phyloP scores from a whole-genome alignment of 1,284 basidiomycete species.

The Leccinum cinnamomeum region DNA sequence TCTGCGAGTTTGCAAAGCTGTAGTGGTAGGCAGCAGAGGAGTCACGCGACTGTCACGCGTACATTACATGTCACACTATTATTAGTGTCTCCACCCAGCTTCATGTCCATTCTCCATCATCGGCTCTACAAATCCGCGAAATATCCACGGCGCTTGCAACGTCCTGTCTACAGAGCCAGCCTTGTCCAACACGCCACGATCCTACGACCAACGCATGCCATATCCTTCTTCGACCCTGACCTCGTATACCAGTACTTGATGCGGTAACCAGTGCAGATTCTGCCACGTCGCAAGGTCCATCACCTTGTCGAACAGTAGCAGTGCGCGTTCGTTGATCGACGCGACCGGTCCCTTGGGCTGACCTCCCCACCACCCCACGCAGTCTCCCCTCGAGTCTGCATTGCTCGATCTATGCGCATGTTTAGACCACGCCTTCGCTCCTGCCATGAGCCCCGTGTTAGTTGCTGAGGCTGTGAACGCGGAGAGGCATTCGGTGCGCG shows the following conservation, averaged over 20 bases:
- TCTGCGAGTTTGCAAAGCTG: background rate
- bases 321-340: slow-evolving; percentile 49
- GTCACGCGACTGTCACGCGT: slow-evolving; percentile 31
- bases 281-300: slow-evolving; percentile 51
- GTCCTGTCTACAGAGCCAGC: background rate
- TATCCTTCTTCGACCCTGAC: slow-evolving; percentile 55
- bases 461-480: slow-evolving; percentile 48
- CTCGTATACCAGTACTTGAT: slow-evolving; percentile 58
- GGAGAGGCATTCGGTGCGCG: slow-evolving; percentile 42
- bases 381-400: slow-evolving; percentile 2
- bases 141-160: slow-evolving; percentile 42
- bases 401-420: slow-evolving; percentile 51
- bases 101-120: slow-evolving; percentile 65
- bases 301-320: slow-evolving; percentile 50
- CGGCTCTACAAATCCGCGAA: slow-evolving; percentile 62
- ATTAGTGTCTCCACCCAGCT: slow-evolving; percentile 52
- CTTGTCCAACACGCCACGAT: slow-evolving; percentile 30
- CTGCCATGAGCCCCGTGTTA: slow-evolving; percentile 48
- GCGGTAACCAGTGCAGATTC: slow-evolving; percentile 62
- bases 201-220: slow-evolving; percentile 63
- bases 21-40: background rate
- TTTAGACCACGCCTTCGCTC: slow-evolving; percentile 61
- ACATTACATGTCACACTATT: slow-evolving; percentile 10
- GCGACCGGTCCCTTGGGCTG: slow-evolving; percentile 43
- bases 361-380: slow-evolving; percentile 51